These are phyloP conservation scores for Torulaspora delbrueckii DNA, from an alignment of 805 yeast genomes.

Conservation along the genomic window DNA sequence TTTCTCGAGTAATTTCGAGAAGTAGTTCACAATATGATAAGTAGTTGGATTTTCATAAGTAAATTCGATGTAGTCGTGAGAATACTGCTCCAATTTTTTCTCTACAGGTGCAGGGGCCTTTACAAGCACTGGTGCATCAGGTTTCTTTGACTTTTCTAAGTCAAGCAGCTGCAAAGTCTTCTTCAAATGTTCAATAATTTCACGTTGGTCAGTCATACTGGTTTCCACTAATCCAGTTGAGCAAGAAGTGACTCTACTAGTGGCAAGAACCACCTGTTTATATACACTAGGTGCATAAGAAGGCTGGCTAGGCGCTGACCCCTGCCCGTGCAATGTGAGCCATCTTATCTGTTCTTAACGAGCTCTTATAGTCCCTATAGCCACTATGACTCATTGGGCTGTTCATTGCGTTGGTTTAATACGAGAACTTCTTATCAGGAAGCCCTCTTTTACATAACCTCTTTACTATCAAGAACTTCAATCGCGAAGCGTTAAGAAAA, in stretches of 20 bases:
- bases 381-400: background rate
- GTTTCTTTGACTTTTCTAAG: slow-evolving; percentile 8
- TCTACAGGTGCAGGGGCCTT: background rate
- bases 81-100: slow-evolving; percentile 23
- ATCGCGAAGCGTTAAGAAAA: background rate
- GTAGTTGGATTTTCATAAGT: slow-evolving; percentile 70
- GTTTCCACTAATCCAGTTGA: background rate
- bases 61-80: slow-evolving; percentile 61
- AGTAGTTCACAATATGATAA: slow-evolving; percentile 59
- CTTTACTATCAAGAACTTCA: background rate
- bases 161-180: slow-evolving; percentile 26
- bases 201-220: slow-evolving; percentile 19
- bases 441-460: background rate
- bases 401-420: background rate
- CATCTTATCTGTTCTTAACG: background rate
- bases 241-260: background rate
- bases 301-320: slow-evolving; percentile 7
- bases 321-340: slow-evolving; percentile 1
- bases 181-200: slow-evolving; percentile 26
- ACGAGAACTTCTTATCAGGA: background rate
- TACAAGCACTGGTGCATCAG: background rate
- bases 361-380: background rate
- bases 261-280: background rate
- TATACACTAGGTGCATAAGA: background rate
- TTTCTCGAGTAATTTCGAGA: slow-evolving; percentile 44